Percentiles rank a stretch among this genome's conserved stretches.
These are phyloP conservation scores for Aschersonia sp. DNA, from an alignment of 2,329 filamentous ascomycete species.

Conservation along the genomic window DNA sequence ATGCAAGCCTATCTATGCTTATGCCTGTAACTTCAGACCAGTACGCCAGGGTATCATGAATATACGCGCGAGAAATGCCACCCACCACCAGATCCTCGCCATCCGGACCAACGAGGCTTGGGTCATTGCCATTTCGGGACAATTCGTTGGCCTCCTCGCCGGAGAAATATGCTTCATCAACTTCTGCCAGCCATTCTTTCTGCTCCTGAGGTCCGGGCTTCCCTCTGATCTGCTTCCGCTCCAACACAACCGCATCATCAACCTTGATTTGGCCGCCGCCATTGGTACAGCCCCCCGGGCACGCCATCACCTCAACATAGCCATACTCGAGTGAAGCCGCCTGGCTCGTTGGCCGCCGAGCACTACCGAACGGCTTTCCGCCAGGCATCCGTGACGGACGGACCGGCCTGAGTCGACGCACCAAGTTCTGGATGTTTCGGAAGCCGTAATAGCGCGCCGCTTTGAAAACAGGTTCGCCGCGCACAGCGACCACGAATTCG, in stretches of 20 bases:
- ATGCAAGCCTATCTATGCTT: conserved; percentile 54
- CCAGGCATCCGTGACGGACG: conserved; percentile 68
- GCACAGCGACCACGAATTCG: conserved; percentile 57
- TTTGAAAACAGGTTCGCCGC: conserved; percentile 50
- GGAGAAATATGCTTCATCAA: conserved; percentile 87
- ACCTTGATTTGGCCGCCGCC: conserved; percentile 91
- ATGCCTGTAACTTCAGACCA: conserved; percentile 65
- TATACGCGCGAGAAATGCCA: conserved; percentile 49
- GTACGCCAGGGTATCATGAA: conserved; percentile 55
- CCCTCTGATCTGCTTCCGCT: conserved; percentile 28
- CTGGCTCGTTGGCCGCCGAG: conserved; percentile 36
- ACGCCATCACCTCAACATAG: conserved; percentile 99
- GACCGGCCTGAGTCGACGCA: conserved; percentile 76
- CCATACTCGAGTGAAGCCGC: conserved; percentile 49
- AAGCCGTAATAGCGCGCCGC: conserved; percentile 94
- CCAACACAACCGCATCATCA: conserved; percentile 53
- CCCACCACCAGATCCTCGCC: conserved; percentile 31
- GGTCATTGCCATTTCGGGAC: conserved; percentile 8
- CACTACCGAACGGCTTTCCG: conserved; percentile 44
- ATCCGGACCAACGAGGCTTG: conserved; percentile 2
- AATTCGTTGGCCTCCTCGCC: conserved; percentile 37
- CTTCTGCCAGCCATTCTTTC: conserved; percentile 67
- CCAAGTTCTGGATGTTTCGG: conserved; percentile 94
- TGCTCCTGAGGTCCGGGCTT: conserved; percentile 65
- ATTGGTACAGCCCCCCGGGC: conserved; percentile 96